A percentile compares a stretch with the other conserved stretches of the same genome.
These are phyloP conservation scores for Ceratocystis harringtonii DNA, from an alignment of 2,329 filamentous ascomycete genomes.

Conservation along the genomic window DNA sequence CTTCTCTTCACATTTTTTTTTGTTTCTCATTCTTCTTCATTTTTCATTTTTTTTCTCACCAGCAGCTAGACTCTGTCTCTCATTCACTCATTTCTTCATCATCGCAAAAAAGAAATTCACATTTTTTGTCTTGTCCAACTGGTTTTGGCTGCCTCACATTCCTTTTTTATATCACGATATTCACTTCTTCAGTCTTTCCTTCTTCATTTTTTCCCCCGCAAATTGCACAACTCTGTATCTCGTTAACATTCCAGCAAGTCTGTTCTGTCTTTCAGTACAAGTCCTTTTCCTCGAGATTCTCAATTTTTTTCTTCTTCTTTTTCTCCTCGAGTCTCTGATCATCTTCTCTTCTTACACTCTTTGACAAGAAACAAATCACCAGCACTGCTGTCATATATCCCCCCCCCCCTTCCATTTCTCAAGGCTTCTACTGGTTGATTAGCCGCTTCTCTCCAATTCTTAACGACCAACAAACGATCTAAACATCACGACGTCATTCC, in stretches of 20 bases:
- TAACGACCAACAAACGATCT: conserved; percentile 13
- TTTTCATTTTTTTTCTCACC: conserved; percentile 25
- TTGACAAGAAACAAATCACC: not conserved
- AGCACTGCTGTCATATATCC: not conserved
- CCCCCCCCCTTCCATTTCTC: not conserved
- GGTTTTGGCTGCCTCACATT: conserved; percentile 19
- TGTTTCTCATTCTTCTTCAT: conserved; percentile 29
- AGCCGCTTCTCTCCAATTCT: conserved; percentile 4
- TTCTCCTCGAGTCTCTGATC: not conserved
- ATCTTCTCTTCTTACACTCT: conserved; percentile 5
- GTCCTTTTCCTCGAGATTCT: not conserved
- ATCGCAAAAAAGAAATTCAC: not conserved
- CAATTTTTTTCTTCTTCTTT: not conserved
- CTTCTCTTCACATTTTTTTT: conserved; percentile 17
- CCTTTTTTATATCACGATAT: conserved; percentile 9
- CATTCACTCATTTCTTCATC: conserved; percentile 13
- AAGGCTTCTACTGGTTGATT: conserved; percentile 1
- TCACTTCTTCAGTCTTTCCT: conserved; percentile 1
- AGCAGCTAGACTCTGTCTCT: conserved; percentile 17
- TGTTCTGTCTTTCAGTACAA: conserved; percentile 2
- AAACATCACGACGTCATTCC: conserved; percentile 14
- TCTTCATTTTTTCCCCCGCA: not conserved
- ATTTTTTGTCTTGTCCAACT: conserved; percentile 19
- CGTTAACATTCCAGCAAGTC: not conserved
- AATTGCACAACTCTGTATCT: not conserved